phyloP scores from a whole-genome alignment of 1,139 yeast genomes.

The Nakaseomyces bracarensis region DNA sequence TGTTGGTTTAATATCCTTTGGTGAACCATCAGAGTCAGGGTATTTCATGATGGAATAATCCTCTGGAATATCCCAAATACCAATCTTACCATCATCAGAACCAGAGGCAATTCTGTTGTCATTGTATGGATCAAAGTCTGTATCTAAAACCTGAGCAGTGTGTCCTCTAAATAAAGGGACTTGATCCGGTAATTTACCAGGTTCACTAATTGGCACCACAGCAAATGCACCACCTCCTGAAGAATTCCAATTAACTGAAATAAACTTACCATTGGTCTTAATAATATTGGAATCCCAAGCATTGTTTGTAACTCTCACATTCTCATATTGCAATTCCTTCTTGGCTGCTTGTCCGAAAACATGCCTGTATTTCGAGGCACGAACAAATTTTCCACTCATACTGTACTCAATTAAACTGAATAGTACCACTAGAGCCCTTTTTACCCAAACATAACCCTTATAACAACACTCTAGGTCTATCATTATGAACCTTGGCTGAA shows the following conservation, averaged over 20 bases:
- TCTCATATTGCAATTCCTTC: conserved; percentile 82
- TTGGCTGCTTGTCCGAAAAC: conserved; percentile 90
- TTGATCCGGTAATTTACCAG: conserved; percentile 91
- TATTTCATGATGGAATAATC: conserved; percentile 62
- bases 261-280: conserved; percentile 73
- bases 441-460: too few relatives aligned
- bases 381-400: conserved; percentile 79
- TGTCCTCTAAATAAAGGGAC: conserved; percentile 93
- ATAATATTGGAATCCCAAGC: conserved; percentile 95
- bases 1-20: conserved; percentile 62
- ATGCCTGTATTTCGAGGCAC: conserved; percentile 94
- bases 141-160: conserved; percentile 88
- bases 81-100: conserved; percentile 86
- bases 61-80: conserved; percentile 80
- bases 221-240: conserved; percentile 98
- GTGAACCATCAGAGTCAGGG: conserved; percentile 33
- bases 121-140: conserved; percentile 85
- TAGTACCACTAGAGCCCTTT: neutral
- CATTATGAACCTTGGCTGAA: too few relatives aligned
- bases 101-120: conserved; percentile 69
- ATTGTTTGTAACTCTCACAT: conserved; percentile 73
- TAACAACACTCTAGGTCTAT: too few relatives aligned
- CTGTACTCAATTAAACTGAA: neutral
- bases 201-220: conserved; percentile 73
- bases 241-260: conserved; percentile 86